These are phyloP conservation scores for Ophiostoma ips DNA, from an alignment of 2,329 filamentous ascomycete species.

Conservation along the genomic window DNA sequence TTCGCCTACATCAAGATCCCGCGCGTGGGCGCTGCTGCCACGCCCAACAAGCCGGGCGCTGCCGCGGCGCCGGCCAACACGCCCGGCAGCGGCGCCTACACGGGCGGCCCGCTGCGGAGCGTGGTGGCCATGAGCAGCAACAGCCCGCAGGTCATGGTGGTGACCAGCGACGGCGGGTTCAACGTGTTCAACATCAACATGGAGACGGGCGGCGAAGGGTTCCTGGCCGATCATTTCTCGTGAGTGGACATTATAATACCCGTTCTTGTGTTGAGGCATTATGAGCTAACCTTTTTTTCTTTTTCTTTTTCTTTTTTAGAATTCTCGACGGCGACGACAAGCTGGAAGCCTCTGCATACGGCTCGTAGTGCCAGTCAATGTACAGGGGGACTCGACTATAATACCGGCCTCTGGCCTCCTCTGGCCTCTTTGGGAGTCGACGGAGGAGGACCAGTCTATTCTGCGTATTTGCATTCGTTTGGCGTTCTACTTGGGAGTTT, in stretches of 20 bases:
- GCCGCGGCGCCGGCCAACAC: conserved; percentile 4
- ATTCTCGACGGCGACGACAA: conserved; percentile 42
- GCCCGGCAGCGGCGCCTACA: conserved; percentile 11
- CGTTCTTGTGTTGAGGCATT: no score
- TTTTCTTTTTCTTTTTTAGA: no score
- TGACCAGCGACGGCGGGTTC: conserved; percentile 89
- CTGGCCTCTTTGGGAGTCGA: background rate
- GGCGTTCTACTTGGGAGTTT: background rate
- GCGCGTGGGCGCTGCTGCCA: conserved; percentile 28
- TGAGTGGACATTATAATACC: no score
- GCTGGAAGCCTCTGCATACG: conserved; percentile 34
- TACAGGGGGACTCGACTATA: no score
- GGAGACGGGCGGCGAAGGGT: conserved; percentile 86
- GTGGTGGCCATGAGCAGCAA: conserved; percentile 97
- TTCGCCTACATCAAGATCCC: conserved; percentile 96
- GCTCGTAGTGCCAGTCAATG: conserved; percentile 12
- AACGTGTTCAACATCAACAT: conserved; percentile 93
- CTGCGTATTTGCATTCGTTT: background rate
- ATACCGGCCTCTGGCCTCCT: no score
- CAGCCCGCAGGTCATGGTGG: conserved; percentile 93
- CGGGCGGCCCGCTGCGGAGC: conserved; percentile 53
- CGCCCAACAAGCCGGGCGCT: conserved; percentile 16
- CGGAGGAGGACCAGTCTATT: background rate
- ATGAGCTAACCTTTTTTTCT: conserved; percentile 4
- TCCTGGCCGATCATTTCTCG: conserved; percentile 84